Evolutionary conservation across 1,284 basidiomycete species (phyloP).

Genomic region (Xerocomus cyaneibrunnescens): DNA sequence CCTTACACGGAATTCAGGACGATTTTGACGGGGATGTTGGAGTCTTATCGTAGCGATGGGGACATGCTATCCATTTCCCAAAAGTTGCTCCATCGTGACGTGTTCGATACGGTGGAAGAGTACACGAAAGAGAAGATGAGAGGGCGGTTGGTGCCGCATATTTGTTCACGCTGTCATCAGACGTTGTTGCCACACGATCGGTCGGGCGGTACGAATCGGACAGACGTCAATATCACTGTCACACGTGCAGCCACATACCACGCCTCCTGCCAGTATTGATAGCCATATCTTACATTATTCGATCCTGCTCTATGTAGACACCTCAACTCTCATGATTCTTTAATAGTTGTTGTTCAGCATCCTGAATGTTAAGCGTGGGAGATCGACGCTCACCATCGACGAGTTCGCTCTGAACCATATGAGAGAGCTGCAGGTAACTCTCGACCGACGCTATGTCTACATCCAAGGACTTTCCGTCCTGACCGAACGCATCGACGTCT

Average conservation of each 20-base stretch:
- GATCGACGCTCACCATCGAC: constrained; percentile 32
- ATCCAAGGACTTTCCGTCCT: constrained; percentile 70
- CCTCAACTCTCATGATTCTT: constrained; percentile 23
- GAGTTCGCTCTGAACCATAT: constrained; percentile 54
- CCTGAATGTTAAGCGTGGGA: background rate
- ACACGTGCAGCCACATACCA: constrained; percentile 65
- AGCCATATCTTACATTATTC: constrained; percentile 10
- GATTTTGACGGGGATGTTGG: constrained; percentile 92
- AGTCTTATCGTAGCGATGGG: constrained; percentile 88
- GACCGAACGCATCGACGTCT: constrained; percentile 81
- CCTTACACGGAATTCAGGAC: constrained; percentile 90
- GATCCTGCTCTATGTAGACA: background rate
- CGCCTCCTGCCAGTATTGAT: constrained; percentile 45
- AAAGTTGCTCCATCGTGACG: constrained; percentile 78
- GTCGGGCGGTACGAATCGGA: constrained; percentile 10
- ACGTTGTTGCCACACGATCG: constrained; percentile 35
- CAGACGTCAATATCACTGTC: constrained; percentile 45
- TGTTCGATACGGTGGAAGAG: constrained; percentile 72
- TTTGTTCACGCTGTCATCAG: constrained; percentile 50
- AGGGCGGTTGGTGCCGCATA: constrained; percentile 51
- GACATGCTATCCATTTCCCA: constrained; percentile 91
- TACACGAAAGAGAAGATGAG: constrained; percentile 47
- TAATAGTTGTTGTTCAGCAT: background rate
- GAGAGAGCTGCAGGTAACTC: constrained; percentile 56
- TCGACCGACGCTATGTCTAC: constrained; percentile 58